These are phyloP conservation scores for Rhododendron kiyosumense DNA, from an alignment of 148 eudicot genomes.

Conservation along the genomic window DNA sequence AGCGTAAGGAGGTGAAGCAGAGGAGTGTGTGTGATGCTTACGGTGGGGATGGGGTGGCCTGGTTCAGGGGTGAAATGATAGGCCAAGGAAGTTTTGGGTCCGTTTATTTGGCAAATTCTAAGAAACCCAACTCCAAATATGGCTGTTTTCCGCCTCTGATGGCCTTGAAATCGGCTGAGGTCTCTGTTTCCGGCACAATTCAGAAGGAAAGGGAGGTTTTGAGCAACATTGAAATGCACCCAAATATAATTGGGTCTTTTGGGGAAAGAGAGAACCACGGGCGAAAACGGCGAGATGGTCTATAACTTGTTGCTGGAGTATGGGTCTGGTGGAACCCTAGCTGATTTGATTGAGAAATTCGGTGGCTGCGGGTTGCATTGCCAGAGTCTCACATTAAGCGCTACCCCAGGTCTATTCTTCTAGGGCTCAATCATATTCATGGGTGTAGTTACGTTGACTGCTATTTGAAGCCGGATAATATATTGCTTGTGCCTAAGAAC, in stretches of 20 bases:
- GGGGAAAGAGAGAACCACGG: constrained; percentile 33
- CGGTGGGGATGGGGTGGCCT: constrained; percentile 37
- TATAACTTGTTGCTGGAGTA: constrained; percentile 28
- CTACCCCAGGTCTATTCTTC: constrained; percentile 26
- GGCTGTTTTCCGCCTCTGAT: constrained; percentile 19
- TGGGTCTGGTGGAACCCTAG: constrained; percentile 36
- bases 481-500: constrained; percentile 14
- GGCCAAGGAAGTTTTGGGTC: constrained; percentile 40
- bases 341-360: constrained; percentile 27
- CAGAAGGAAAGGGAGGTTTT: constrained; percentile 33
- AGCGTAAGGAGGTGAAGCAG: background rate
- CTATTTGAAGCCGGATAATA: constrained; percentile 40
- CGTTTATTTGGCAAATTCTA: constrained; percentile 25
- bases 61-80: constrained; percentile 29
- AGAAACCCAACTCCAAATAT: constrained; percentile 22
- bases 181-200: constrained; percentile 30
- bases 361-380: constrained; percentile 20
- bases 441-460: constrained; percentile 30
- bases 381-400: constrained; percentile 21
- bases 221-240: constrained; percentile 8
- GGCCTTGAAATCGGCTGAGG: constrained; percentile 42
- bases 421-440: constrained; percentile 31
- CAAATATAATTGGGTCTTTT: constrained; percentile 23
- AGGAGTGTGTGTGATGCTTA: constrained; percentile 3
- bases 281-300: constrained; percentile 14